These are phyloP conservation scores for Pleoardoris graminearum DNA, from an alignment of 2,329 filamentous ascomycete species.

Conservation along the genomic window DNA sequence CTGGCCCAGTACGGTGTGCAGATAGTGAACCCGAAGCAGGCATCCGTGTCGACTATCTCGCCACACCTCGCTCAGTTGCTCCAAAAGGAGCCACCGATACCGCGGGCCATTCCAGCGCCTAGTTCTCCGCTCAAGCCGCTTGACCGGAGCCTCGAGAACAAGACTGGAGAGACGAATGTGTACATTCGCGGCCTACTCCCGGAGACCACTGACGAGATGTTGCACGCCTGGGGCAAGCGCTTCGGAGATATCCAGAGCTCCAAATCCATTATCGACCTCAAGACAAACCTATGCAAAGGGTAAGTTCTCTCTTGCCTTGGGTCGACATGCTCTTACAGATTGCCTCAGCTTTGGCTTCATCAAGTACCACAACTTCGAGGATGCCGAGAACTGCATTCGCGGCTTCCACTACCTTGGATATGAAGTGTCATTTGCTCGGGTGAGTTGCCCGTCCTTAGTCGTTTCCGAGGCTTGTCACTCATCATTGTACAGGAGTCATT, in stretches of 20 bases:
- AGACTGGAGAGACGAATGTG: constrained; percentile 93
- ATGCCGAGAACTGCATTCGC: constrained; percentile 94
- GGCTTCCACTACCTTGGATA: constrained; percentile 94
- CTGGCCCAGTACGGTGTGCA: constrained; percentile 46
- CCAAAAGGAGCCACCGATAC: constrained; percentile 77
- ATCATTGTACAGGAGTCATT: constrained; percentile 71
- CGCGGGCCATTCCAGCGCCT: constrained; percentile 85
- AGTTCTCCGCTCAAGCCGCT: constrained; percentile 85
- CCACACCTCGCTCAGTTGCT: constrained; percentile 52
- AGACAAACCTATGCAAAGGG: constrained; percentile 95
- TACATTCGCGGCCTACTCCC: constrained; percentile 97
- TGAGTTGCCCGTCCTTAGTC: constrained; percentile 51
- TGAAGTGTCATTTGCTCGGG: constrained; percentile 94
- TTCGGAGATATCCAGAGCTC: constrained; percentile 95
- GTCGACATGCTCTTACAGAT: too few species aligned
- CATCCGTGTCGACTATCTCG: constrained; percentile 46
- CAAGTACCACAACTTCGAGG: constrained; percentile 83
- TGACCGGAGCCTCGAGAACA: constrained; percentile 92
- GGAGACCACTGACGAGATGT: constrained; percentile 89
- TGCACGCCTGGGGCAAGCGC: constrained; percentile 78
- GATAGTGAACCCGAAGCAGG: constrained; percentile 48
- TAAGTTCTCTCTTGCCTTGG: constrained; percentile 52
- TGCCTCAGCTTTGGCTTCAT: constrained; percentile 86
- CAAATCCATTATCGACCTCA: constrained; percentile 97
- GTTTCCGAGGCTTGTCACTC: constrained; percentile 10